A percentile compares a stretch with the other conserved stretches of the same genome.
phyloP scores from a whole-genome alignment of 805 yeast genomes.

The Tetrapisispora iriomotensis region DNA sequence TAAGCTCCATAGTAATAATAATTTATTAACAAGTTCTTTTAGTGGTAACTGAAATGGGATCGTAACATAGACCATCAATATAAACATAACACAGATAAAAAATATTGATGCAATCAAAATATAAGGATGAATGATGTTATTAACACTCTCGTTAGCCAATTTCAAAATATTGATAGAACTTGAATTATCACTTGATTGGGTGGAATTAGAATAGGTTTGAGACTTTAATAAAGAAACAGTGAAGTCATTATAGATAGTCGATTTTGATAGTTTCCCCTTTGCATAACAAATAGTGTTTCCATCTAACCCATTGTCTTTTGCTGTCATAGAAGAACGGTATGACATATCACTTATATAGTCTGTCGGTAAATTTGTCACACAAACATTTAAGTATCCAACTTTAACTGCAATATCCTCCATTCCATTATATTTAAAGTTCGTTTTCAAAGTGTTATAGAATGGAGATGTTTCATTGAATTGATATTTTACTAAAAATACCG shows the following conservation, averaged over 20 bases:
- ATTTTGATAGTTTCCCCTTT: conserved; percentile 16
- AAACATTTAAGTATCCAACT: conserved; percentile 49
- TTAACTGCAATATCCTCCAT: conserved; percentile 36
- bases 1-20: conserved; percentile 28
- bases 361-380: conserved; percentile 33
- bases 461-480: conserved; percentile 39
- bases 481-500: conserved; percentile 41
- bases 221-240: conserved; percentile 18
- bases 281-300: conserved; percentile 18
- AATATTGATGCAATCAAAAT: conserved; percentile 41
- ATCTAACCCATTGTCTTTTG: neutral
- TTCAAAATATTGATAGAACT: conserved; percentile 35
- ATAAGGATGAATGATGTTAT: conserved; percentile 44
- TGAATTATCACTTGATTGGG: conserved; percentile 3
- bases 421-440: conserved; percentile 30
- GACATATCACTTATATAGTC: conserved; percentile 5
- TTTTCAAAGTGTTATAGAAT: conserved; percentile 32
- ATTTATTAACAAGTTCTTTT: conserved; percentile 20
- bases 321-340: neutral
- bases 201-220: conserved; percentile 14
- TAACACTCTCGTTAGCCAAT: conserved; percentile 37
- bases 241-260: conserved; percentile 19
- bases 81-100: conserved; percentile 33
- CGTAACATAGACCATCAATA: conserved; percentile 34
- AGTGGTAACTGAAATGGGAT: conserved; percentile 42